Base-by-base conservation (phyloP, 1,284 basidiomycete genomes). In the Tausonia pullulans region DNA sequence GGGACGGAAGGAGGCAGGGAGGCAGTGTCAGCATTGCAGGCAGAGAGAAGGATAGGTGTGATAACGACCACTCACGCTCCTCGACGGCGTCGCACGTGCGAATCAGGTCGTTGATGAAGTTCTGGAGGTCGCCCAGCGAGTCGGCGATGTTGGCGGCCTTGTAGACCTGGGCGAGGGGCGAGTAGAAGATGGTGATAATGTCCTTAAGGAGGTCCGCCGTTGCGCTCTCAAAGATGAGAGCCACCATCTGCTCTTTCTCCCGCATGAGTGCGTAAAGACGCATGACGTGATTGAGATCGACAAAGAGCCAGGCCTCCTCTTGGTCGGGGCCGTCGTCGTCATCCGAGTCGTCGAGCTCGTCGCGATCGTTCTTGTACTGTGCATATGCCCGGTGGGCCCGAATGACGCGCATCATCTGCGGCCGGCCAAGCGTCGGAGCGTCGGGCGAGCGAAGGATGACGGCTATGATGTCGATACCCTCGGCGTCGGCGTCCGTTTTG, bases 141-240 rank as follows among this genome's bases (percentile, higher is more conserved):
- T 98, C 95, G 9, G 90, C 88, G 63, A 99, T 97, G 74, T 90
- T 97, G 4, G 96, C 96, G 4, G 95, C 95, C 73, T 90, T 88
- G 79, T 98, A 99, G 2, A 98, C 96, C 71, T 95, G 90, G 0
- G 96, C 96, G n/a, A 99, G 80, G 1, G 96, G 96, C 0, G 94
- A 79, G 76, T 99, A 99, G 77, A 99, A 98, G 68, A 99, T 98
- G 10, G 96, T 98, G 71, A 99, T 93, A 68, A 99, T 98, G 74
- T 99, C 96, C 77, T 95, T 98, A 71, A 98, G 79, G 51, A 99
- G 79, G 58, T 98, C 95, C 3, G 96, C 86, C 0, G 96, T 98
- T 52, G 87, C 87, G 11, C 94, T 93, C 91, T 99, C 95, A 70
- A 97, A 98, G 61, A 99, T 88, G 58, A 99, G 79, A 60, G 87